Base-by-base conservation (phyloP, 176 grass and related monocot genomes). In the Urochloa ruziziensis region DNA sequence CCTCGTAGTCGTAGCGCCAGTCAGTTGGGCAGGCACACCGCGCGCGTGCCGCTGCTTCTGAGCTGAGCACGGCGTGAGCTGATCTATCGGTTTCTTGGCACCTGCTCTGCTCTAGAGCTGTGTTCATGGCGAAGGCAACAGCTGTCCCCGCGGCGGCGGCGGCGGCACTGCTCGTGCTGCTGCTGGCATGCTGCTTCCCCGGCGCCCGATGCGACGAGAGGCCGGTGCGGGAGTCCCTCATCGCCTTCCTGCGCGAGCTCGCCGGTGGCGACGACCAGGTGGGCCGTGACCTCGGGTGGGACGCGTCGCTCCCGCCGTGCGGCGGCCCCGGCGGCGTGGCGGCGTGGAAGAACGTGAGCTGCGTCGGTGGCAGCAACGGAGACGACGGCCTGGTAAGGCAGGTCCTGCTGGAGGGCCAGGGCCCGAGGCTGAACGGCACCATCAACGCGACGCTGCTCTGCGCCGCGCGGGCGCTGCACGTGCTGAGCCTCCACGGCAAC, bases 381-480 rank as follows among this genome's bases (percentile, higher is more conserved):
- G n/a, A n/a, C 17, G 16, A 23, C 13, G 67, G 79, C 3, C n/a
- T 0, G 11, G 14, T 92, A 59, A 56, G 5, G 34, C 0, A 0
- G 0, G 77, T 92, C 17, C 0, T 0, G 0, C 52, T 92, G 9
- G 9, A 83, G 12, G 32, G 35, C 9, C 25, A 7, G 4, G 37
- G 47, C 10, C 27, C 61, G 61, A 16, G 61, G 4, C 82, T 94
- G 1, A 14, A 0, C 60, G 92, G 92, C n/a, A 62, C 86, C 36
- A 81, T 91, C 74, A 9, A 94, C 52, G 79, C 83, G 12, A 1
- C 79, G 39, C 46, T 40, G 60, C 83, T 94, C 36, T 94, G 88
- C 79, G 57, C 62, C 18, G 88, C 46, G 36, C 17, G 21, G 28
- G 86, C 70, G 1, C 9, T 94, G 16, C 46, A 15, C 13, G 7